Evolutionary conservation across 1,284 basidiomycete species (phyloP), one percentile per base, ranked within the genome.

Genomic region (Coriolopsis trogii): DNA sequence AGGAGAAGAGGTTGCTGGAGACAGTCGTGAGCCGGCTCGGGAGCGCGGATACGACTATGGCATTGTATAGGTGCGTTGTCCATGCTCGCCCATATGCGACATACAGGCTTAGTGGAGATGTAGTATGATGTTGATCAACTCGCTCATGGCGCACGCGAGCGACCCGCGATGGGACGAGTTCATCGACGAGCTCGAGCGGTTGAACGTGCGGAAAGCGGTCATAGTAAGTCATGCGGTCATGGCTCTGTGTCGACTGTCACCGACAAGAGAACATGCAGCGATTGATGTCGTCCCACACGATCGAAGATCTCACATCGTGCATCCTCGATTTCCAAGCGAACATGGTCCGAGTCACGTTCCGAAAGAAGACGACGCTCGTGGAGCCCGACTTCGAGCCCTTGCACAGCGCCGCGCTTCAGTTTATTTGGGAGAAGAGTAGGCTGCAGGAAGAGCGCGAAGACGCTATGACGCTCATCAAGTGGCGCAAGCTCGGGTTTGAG

Each of bases 281-380:
- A 50, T 77, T 94, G 26, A 95, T 97, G 87, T 88, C 91, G 13
- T 79, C 89, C 15, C 91, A 91, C 64, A 88, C 88, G 21, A 85
- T 89, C 37, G 93, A 95, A 60, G 93, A 95, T 66, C 75, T 93
- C 40, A 85, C 87, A 3, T 92, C 89, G 0, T 90, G 87, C 55
- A 92, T 97, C 46, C 79, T 96, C 50, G 91, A 95, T 63, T 97
- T 96, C 69, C 95, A 97, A 76, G 85, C 89, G 34, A 93, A 93
- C 68, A 85, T 94, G 62, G 79, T 93, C 47, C 82, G 90, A 24
- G 84, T 95, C 15, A 86, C 88, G 2, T 88, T 92, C 63, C 82
- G 87, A 44, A 88, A 88, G 67, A 92, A 95, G 69, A 84, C 79
- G 6, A 89, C 86, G 0, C 72, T 83, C 2, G 89, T 97, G 26